A percentile compares a stretch with the other conserved stretches of the same genome.
These are phyloP conservation scores for Colletotrichum eremochloae DNA, from an alignment of 2,329 filamentous ascomycete species.

Conservation along the genomic window DNA sequence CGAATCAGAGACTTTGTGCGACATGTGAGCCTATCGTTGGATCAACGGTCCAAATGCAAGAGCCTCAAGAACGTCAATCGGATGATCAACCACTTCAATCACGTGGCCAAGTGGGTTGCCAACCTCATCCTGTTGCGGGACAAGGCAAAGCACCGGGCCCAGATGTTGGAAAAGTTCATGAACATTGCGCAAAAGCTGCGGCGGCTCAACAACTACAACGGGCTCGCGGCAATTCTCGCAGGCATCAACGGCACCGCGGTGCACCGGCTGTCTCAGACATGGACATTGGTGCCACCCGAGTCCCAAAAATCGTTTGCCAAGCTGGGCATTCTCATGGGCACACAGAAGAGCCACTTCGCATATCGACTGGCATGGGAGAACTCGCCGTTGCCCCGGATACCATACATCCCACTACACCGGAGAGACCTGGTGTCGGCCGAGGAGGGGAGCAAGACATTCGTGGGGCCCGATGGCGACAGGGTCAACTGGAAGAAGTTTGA, in stretches of 20 bases:
- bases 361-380: slow-evolving; percentile 99
- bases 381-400: slow-evolving; percentile 88
- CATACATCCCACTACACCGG: slow-evolving; percentile 90
- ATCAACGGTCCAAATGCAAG: slow-evolving; percentile 80
- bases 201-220: slow-evolving; percentile 96
- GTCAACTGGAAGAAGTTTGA: slow-evolving; percentile 99
- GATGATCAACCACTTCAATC: slow-evolving; percentile 94
- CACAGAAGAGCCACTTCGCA: slow-evolving; percentile 91
- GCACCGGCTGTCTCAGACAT: slow-evolving; percentile 84
- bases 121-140: slow-evolving; percentile 90
- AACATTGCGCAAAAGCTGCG: slow-evolving; percentile 86
- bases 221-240: slow-evolving; percentile 91
- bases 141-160: slow-evolving; percentile 93
- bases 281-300: slow-evolving; percentile 78
- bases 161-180: slow-evolving; percentile 97
- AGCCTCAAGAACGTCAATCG: slow-evolving; percentile 89
- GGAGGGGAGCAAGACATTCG: slow-evolving; percentile 90
- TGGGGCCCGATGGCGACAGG: slow-evolving; percentile 78
- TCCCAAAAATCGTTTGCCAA: slow-evolving; percentile 88
- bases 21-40: slow-evolving; percentile 82
- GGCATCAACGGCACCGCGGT: slow-evolving; percentile 92
- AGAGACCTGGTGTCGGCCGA: slow-evolving; percentile 93
- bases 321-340: slow-evolving; percentile 91
- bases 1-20: slow-evolving; percentile 92
- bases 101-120: slow-evolving; percentile 84